phyloP scores from a whole-genome alignment of 495 filamentous ascomycete genomes.

The Penicillium maclennaniae region DNA sequence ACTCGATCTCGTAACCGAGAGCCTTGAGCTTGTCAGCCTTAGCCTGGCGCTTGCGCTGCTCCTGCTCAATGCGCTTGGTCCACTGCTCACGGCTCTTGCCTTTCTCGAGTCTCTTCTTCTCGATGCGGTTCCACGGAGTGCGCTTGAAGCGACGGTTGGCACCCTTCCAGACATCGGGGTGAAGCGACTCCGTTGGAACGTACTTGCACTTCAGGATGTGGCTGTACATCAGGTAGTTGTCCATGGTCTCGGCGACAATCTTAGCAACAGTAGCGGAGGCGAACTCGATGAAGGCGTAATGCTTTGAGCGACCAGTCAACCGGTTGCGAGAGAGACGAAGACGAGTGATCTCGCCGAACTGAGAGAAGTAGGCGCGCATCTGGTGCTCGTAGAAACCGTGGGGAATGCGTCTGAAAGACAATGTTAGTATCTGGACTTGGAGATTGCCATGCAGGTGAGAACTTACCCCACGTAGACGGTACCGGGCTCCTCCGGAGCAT shows the following conservation, averaged over 20 bases:
- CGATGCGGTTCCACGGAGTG: slow-evolving; percentile 79
- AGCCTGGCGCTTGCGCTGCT: slow-evolving; percentile 60
- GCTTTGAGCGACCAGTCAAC: slow-evolving; percentile 80
- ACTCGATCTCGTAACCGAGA: slow-evolving; percentile 80
- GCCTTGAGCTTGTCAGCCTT: slow-evolving; percentile 72
- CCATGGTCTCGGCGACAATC: slow-evolving; percentile 90
- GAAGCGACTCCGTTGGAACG: slow-evolving; percentile 70
- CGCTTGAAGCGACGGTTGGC: slow-evolving; percentile 84
- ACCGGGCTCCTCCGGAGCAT: slow-evolving; percentile 55
- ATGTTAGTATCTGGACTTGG: slow-evolving; percentile 14
- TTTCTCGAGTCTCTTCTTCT: slow-evolving; percentile 66
- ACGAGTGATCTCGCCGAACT: slow-evolving; percentile 80
- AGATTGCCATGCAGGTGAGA: not conserved
- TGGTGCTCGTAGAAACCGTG: slow-evolving; percentile 96
- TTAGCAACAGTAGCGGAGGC: slow-evolving; percentile 70
- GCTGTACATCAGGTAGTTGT: slow-evolving; percentile 93
- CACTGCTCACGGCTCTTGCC: slow-evolving; percentile 69
- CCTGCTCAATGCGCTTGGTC: slow-evolving; percentile 64
- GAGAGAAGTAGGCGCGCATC: slow-evolving; percentile 90
- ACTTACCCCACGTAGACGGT: slow-evolving; percentile 77
- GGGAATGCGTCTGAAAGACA: slow-evolving; percentile 61
- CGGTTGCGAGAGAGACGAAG: slow-evolving; percentile 88
- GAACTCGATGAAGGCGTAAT: slow-evolving; percentile 94
- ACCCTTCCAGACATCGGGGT: slow-evolving; percentile 79
- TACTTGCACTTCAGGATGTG: slow-evolving; percentile 85